Base-by-base conservation (phyloP, 495 filamentous ascomycete genomes). In the Lophiotrema nucula region DNA sequence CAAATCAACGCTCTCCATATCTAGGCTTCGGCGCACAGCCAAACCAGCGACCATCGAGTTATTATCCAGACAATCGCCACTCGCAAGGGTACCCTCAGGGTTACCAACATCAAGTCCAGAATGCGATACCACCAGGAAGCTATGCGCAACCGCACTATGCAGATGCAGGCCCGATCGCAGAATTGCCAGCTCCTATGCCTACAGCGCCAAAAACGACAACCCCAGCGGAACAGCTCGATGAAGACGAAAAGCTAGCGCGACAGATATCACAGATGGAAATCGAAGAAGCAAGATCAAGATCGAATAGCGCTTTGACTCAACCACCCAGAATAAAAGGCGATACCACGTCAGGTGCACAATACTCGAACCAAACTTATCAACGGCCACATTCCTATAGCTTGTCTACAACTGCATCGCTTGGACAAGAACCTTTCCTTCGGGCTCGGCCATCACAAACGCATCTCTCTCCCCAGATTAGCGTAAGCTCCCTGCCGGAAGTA, bases 231-330 rank as follows among this genome's bases (percentile, higher is more conserved):
- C 57, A 60, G 44, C 21, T 60, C 18, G 49, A 13, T 31, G 49
- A 60, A 49, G 57, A 60, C 54, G 49, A 53, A 26, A 27, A 22
- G 15, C 50, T 60, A 1, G 57, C 57, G 21, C 50, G 49, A n/a
- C 26, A 60, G 25, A 27, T 60, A 5, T 44, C 47, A 13, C 57
- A 54, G 19, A 48, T 54, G 24, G 57, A 60, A n/a, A 4, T 60
- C 8, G 42, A 43, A 15, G 47, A 59, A 16, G 47, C 23, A 15
- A 41, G 57, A 22, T 35, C 31, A 6, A 52, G 39, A 38, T 59
- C 56, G 15, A 52, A 35, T 35, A 35, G 31, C 31, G 31, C 31
- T 8, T 8, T 35, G 31, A 8, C 31, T n/a, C n/a, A n/a, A n/a
- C n/a, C n/a, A n/a, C n/a, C n/a, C n/a, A n/a, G n/a, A n/a, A n/a